Base-by-base conservation (phyloP, 1,284 basidiomycete genomes). In the Wallemia hederae region DNA sequence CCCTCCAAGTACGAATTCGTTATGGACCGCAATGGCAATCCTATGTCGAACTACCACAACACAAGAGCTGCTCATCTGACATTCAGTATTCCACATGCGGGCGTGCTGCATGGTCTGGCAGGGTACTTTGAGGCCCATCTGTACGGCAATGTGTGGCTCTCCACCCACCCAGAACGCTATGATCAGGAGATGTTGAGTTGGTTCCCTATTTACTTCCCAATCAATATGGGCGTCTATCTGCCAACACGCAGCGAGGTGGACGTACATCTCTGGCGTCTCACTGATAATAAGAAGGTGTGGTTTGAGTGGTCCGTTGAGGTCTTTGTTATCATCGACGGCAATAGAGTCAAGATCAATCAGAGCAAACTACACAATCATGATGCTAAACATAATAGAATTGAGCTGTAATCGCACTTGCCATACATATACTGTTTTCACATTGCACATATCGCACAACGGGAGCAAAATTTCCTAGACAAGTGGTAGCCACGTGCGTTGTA, bases 281-380 rank as follows among this genome's bases (percentile, higher is more conserved):
- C 89, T 0, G 85, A 85, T 69, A 76, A 81, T 63, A 78, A 81
- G 28, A 80, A 84, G 66, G 88, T 99, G 7, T 99, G 94, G 94
- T 98, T 97, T 72, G 94, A 98, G 71, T 99, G 94, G 94, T 81
- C 82, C 66, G 90, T 88, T 0, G 90, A 97, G 67, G 81, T 83
- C 1, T 97, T 85, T 74, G 74, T 97, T 49, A 79, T 82, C 2
- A 63, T 72, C 29, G 67, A 65, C 29, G 64, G 68, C 24, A 67
- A 65, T 2, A 67, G 76, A 59, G 69, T 96, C 63, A 96, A 97
- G 71, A 90, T 96, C 66, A 88, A 87, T 1, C 88, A 94, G 73
- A 90, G 87, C 24, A 77, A 78, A 63, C 71, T 97, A 69, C 90
- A 94, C 68, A 97, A 97, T 70, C 80, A 88, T 0, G 79, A 80